phyloP scores from a whole-genome alignment of 2,329 filamentous ascomycete genomes.

The Neurospora crassa region DNA sequence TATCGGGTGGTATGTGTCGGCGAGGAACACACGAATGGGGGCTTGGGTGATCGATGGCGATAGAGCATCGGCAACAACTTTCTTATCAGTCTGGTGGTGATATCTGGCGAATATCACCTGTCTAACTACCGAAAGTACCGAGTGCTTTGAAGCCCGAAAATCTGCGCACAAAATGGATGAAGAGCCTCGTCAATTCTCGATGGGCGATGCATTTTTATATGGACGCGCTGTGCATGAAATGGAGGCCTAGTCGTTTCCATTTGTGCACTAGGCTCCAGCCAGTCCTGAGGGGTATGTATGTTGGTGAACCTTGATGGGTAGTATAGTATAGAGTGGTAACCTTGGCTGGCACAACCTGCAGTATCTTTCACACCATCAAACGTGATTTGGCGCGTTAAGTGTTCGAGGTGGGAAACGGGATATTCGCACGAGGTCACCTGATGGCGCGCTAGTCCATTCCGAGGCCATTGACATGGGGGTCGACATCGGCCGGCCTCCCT shows the following conservation, averaged over 20 bases:
- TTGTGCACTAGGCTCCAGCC: background rate
- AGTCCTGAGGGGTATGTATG: background rate
- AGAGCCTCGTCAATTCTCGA: background rate
- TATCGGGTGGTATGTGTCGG: background rate
- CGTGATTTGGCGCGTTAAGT: slow-evolving; percentile 17
- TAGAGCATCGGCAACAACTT: background rate
- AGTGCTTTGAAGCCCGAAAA: background rate
- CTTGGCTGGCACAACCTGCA: background rate
- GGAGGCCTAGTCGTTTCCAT: background rate
- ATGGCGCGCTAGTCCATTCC: slow-evolving; percentile 10
- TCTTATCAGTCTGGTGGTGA: no score
- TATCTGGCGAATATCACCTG: background rate
- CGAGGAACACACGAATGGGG: background rate
- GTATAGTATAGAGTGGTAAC: background rate
- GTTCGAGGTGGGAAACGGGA: slow-evolving; percentile 6
- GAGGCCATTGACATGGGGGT: background rate
- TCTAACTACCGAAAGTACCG: background rate
- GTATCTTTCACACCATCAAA: slow-evolving; percentile 5
- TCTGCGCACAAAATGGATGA: background rate
- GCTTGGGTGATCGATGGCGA: background rate
- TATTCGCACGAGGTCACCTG: slow-evolving; percentile 15
- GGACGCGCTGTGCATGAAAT: background rate
- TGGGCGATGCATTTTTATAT: background rate
- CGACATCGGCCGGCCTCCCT: background rate
- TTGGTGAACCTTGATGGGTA: background rate